Percentiles rank a stretch among this genome's conserved stretches.
Conservation (phyloP, 2,329 filamentous ascomycete species). For the Xylaria arbuscula region DNA sequence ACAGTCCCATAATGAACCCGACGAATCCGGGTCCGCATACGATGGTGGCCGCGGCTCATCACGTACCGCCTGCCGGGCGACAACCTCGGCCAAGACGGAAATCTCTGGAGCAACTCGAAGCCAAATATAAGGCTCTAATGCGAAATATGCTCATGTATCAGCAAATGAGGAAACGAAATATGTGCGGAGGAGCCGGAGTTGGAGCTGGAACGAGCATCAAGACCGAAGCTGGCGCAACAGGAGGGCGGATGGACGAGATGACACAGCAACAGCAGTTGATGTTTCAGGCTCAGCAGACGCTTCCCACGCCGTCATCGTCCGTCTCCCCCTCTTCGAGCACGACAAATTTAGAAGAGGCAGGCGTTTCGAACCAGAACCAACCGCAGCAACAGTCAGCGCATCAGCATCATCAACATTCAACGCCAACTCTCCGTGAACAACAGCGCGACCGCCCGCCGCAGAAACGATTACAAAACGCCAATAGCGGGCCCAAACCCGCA, state of each 20-base stretch:
- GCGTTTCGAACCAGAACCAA: constrained; percentile 24
- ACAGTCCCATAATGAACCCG: constrained; percentile 21
- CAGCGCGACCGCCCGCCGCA: constrained; percentile 37
- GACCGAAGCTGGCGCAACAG: constrained; percentile 19
- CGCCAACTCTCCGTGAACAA: constrained; percentile 27
- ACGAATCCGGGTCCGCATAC: constrained; percentile 19
- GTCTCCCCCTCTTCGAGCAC: constrained; percentile 34
- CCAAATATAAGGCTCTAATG: constrained; percentile 45
- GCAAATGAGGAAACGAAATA: constrained; percentile 35
- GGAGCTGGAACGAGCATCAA: constrained; percentile 21
- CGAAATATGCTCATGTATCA: constrained; percentile 42
- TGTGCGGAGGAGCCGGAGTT: constrained; percentile 13
- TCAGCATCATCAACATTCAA: constrained; percentile 20
- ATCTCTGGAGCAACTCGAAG: constrained; percentile 40
- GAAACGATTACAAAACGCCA: constrained; percentile 35
- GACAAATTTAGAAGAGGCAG: constrained; percentile 24
- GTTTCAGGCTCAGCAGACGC: constrained; percentile 32
- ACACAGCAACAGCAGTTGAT: constrained; percentile 33
- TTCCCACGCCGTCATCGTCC: constrained; percentile 33
- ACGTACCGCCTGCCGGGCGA: constrained; percentile 32
- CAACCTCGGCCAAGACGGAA: constrained; percentile 37
- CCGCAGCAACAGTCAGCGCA: constrained; percentile 23
- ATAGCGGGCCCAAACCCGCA: constrained; percentile 30
- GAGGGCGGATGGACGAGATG: constrained; percentile 28
- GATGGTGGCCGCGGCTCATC: constrained; percentile 26